These are phyloP conservation scores for Thalia dealbata DNA, from an alignment of 176 grass and related monocot species.

Conservation along the genomic window DNA sequence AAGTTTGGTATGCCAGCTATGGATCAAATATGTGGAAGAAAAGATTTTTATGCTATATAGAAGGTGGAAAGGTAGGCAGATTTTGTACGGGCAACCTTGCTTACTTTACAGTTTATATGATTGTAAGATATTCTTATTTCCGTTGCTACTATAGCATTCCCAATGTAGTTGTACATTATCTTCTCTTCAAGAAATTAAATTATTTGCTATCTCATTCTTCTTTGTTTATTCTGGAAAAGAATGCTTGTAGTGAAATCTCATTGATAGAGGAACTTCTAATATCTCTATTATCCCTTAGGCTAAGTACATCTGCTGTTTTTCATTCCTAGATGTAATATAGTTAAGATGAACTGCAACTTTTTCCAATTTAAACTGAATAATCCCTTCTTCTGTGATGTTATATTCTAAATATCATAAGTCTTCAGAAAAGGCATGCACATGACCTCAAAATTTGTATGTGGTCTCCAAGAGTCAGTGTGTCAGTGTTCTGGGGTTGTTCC, in stretches of 20 bases:
- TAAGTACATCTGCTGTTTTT: too few relatives aligned
- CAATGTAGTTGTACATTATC: neutral
- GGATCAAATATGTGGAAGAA: conserved; percentile 91
- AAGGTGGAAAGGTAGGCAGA: conserved; percentile 63
- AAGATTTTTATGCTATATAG: conserved; percentile 80
- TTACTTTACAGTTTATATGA: neutral
- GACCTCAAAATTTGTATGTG: too few relatives aligned
- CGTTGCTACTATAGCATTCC: neutral
- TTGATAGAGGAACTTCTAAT: too few relatives aligned
- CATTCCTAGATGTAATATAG: too few relatives aligned
- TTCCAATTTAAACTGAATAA: too few relatives aligned
- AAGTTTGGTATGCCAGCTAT: conserved; percentile 93
- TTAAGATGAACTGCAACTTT: too few relatives aligned
- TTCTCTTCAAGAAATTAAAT: neutral
- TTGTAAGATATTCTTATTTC: neutral
- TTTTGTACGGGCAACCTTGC: neutral
- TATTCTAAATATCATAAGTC: too few relatives aligned
- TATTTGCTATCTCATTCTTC: neutral
- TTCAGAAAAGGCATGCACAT: too few relatives aligned
- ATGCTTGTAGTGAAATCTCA: neutral
- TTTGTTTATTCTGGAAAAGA: neutral
- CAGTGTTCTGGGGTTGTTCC: too few relatives aligned
- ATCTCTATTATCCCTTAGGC: too few relatives aligned
- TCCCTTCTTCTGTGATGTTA: too few relatives aligned
- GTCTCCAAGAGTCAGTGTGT: too few relatives aligned